These are phyloP conservation scores for Capronia americana DNA, from an alignment of 2,329 filamentous ascomycete species.

Conservation along the genomic window DNA sequence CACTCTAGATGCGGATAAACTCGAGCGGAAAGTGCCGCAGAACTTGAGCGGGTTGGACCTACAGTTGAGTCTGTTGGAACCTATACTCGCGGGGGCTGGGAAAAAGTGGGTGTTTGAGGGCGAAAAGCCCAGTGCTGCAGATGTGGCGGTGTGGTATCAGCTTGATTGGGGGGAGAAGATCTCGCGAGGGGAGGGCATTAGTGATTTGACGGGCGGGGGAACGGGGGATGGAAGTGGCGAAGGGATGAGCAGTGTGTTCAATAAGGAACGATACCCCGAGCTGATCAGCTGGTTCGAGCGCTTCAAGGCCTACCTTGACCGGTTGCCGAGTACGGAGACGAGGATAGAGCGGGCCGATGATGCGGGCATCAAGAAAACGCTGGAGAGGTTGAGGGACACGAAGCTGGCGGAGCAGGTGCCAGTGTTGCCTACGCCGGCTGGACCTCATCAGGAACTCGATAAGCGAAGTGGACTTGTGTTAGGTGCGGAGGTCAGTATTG, in stretches of 20 bases:
- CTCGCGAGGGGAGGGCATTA: conserved; percentile 32
- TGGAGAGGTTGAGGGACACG: conserved; percentile 49
- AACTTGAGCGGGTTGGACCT: conserved; percentile 35
- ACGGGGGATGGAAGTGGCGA: conserved; percentile 31
- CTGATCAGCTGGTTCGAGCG: conserved; percentile 33
- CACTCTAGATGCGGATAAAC: conserved; percentile 34
- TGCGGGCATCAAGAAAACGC: conserved; percentile 13
- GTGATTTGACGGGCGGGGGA: conserved; percentile 32
- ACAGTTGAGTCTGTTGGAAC: conserved; percentile 36
- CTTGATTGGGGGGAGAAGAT: conserved; percentile 39
- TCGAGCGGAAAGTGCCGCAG: conserved; percentile 35
- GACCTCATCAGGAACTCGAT: conserved; percentile 27
- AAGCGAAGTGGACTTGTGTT: conserved; percentile 29
- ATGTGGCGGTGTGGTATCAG: conserved; percentile 36
- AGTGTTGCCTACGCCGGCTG: conserved; percentile 31
- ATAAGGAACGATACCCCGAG: conserved; percentile 32
- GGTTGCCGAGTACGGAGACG: conserved; percentile 29
- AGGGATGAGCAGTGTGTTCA: conserved; percentile 31
- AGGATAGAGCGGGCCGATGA: conserved; percentile 29
- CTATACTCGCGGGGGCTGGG: conserved; percentile 14
- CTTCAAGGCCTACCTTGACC: conserved; percentile 27
- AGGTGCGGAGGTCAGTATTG: conserved; percentile 31
- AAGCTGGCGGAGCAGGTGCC: conserved; percentile 47
- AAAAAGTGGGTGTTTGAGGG: conserved; percentile 29
- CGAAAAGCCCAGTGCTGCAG: conserved; percentile 31